Evolutionary conservation across 1,284 basidiomycete species (phyloP), one percentile per base, ranked within the genome.

Genomic region (Rhodotorula sp.): DNA sequence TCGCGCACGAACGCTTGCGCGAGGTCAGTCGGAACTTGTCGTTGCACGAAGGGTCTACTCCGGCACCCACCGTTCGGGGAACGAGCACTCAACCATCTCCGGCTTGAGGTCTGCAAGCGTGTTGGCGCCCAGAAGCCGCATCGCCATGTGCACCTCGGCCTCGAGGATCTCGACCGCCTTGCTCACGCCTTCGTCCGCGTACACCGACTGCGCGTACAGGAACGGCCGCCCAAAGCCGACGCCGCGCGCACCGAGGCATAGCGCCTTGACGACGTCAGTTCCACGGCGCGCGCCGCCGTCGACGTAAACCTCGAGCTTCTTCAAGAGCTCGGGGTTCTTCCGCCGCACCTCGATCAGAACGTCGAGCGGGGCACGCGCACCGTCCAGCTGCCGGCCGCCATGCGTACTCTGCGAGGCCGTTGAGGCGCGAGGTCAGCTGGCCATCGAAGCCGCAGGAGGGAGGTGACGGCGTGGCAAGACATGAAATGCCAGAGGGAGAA

Each of bases 181-280:
- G 51, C 88, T 84, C 22, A 94, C 92, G 2, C 94, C 94, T 17
- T 87, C 86, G 74, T 89, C 87, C 1, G 92, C 94, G 69, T 92
- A 64, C 10, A 65, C 53, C 22, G 66, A 63, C 48, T 70, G 57
- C 1, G 73, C 71, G n/a, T 83, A 85, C 39, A 97, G 84, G 85
- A 96, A 94, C 1, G 91, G 87, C 39, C 94, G 87, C 0, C 94
- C 94, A 44, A 97, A 84, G 3, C 94, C 94, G 15, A 96, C 93
- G 10, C 91, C 93, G 76, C 85, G 90, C 4, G 94, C 94, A 57
- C 94, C 94, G 37, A 97, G 84, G 77, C 92, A 94, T 2, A 97
- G 82, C 0, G 94, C 94, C 82, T 97, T 97, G 66, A 97, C 83
- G 19, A 95, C 89, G 81, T 94, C 92, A 86, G 91, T 93, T 27